phyloP scores from a whole-genome alignment of 1,284 basidiomycete genomes.

The Lentinus polychrous region DNA sequence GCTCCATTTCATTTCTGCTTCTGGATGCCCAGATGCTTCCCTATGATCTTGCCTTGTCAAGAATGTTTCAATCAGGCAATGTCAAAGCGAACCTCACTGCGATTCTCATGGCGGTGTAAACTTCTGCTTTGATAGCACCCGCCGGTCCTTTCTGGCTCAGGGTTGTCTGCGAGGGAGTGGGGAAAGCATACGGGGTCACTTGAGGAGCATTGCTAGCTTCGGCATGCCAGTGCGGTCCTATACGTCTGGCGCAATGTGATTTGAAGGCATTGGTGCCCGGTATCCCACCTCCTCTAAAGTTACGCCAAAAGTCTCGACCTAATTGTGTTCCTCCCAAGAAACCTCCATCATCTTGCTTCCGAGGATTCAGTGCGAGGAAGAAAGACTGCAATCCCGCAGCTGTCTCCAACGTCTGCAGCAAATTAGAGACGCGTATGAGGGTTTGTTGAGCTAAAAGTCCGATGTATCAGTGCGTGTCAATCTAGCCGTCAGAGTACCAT shows the following conservation, averaged over 20 bases:
- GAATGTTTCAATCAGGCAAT: background rate
- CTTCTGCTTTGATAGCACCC: slow-evolving; percentile 38
- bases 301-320: slow-evolving; percentile 61
- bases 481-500: background rate
- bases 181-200: background rate
- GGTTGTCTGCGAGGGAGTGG: background rate
- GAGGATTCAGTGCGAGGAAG: slow-evolving; percentile 50
- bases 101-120: slow-evolving; percentile 46
- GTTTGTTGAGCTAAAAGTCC: slow-evolving; percentile 32
- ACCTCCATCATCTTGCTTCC: slow-evolving; percentile 36
- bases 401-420: slow-evolving; percentile 42
- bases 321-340: slow-evolving; percentile 55
- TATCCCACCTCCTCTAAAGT: slow-evolving; percentile 48
- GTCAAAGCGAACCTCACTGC: slow-evolving; percentile 39
- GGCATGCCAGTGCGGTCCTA: background rate
- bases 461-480: background rate
- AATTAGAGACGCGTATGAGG: slow-evolving; percentile 40
- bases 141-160: slow-evolving; percentile 25
- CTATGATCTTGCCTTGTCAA: slow-evolving; percentile 17
- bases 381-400: slow-evolving; percentile 51
- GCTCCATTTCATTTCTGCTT: slow-evolving; percentile 69
- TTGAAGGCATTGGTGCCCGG: slow-evolving; percentile 51
- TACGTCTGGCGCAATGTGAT: slow-evolving; percentile 27
- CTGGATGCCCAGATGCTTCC: slow-evolving; percentile 46
- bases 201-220: background rate